Evolutionary conservation across 768 basidiomycete species (phyloP).

Genomic region (Lentinula sp.): DNA sequence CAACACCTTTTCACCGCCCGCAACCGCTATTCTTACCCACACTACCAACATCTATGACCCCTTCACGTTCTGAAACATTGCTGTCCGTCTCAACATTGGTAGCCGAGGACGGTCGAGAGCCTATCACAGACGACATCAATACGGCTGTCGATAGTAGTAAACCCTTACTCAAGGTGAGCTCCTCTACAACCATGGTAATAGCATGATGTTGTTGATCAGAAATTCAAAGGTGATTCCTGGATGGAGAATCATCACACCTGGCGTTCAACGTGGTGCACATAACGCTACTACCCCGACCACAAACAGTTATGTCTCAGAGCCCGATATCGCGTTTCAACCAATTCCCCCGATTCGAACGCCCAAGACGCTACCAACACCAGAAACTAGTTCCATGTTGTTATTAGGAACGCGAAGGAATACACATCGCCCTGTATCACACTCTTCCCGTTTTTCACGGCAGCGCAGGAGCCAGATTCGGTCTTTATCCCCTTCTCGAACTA

Average conservation of each 20-base stretch:
- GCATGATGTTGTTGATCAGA: not conserved
- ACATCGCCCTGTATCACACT: not conserved
- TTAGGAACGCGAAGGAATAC: not conserved
- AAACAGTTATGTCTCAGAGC: not conserved
- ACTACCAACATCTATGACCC: not conserved
- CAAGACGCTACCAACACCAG: not conserved
- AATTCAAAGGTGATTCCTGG: not conserved
- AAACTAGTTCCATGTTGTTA: not conserved
- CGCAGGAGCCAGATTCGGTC: not conserved
- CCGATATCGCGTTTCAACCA: not conserved
- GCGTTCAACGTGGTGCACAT: not conserved
- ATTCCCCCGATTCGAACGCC: not conserved
- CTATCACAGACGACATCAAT: not conserved
- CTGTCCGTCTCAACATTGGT: conserved; percentile 4
- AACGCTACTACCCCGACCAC: not conserved
- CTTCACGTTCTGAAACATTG: conserved; percentile 1
- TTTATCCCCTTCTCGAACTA: not conserved
- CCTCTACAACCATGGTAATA: not conserved
- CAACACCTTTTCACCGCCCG: not conserved
- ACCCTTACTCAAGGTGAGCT: not conserved
- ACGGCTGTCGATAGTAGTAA: not conserved
- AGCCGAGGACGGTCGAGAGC: conserved; percentile 5
- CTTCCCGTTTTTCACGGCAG: not conserved
- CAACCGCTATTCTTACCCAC: not conserved
- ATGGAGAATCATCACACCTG: not conserved